Evolutionary conservation across 805 yeast species (phyloP), one percentile per base, ranked within the genome.

Genomic region (Metschnikowia koreensis): DNA sequence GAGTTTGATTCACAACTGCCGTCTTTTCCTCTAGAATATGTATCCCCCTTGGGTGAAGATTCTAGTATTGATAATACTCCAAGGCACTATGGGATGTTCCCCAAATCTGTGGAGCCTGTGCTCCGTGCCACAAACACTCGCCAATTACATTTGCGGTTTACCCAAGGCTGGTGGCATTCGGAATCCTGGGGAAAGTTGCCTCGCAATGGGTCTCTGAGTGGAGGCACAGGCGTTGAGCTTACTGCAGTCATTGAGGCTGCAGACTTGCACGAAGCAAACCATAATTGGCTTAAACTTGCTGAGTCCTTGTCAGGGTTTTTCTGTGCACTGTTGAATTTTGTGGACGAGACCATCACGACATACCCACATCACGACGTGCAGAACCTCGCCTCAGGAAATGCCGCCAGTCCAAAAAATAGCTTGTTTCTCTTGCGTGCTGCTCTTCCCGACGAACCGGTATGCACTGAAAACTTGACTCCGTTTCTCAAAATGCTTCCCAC

Each of bases 401-500:
- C 61, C 2, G 64, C 76, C 2, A 56, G 63, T 28, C 37, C 51
- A 6, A 51, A 50, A 9, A 78, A 80, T 50, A 64, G 74, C 5
- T 63, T 84, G 27, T 87, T 75, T 60, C 68, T 86, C 17, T 65
- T 92, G 56, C 77, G 96, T 54, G 96, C 97, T 7, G 88, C 97
- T 0, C 78, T 94, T 46, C 97, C 99, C 0, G 82, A 93, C 55
- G 99, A 94, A 65, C 97, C 97, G 0, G 84, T 94, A 15, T 94
- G 99, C 69, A 94, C 99, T 0, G 99, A 94, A 67, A 94, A 94
- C 69, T 76, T 94, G 64, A 93, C 99, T 0, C 98, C 99, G 0
- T 90, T 93, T 60, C 68, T 94, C 55, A 92, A 91, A 65, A 74
- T 94, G 54, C 76, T 94, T 29, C 98, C 99, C 3, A 88, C 97